phyloP scores from a whole-genome alignment of 2,329 filamentous ascomycete species.

The Colletotrichum theobromicola region DNA sequence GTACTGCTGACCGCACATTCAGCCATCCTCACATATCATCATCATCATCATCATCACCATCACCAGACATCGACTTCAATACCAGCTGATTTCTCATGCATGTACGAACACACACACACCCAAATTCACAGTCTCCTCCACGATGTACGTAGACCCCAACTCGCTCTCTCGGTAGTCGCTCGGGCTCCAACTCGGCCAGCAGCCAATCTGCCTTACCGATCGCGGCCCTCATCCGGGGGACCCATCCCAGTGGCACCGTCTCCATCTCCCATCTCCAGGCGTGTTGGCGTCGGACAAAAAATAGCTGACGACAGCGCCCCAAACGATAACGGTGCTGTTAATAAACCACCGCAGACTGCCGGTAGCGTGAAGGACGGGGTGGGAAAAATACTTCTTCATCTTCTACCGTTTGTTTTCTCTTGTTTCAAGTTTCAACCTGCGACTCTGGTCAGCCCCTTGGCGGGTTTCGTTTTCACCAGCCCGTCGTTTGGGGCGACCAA shows the following conservation, averaged over 20 bases:
- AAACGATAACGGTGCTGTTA: not conserved
- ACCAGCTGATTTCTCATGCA: not conserved
- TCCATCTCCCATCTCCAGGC: not conserved
- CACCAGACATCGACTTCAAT: not conserved
- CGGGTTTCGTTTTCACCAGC: slow-evolving; percentile 8
- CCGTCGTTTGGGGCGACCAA: not conserved
- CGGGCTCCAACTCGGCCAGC: not conserved
- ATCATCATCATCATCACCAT: not conserved
- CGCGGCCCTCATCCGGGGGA: not conserved
- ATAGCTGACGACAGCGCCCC: not conserved
- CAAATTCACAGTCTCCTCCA: not conserved
- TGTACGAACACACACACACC: not conserved
- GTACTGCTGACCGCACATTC: not conserved
- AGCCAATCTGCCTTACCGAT: slow-evolving; percentile 5
- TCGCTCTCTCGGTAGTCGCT: not conserved
- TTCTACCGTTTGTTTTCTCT: slow-evolving; percentile 1
- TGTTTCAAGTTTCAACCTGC: slow-evolving; percentile 19
- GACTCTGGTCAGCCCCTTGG: slow-evolving; percentile 4
- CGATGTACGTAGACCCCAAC: not conserved
- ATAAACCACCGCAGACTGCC: not conserved
- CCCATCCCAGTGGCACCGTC: not conserved
- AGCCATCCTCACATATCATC: not conserved
- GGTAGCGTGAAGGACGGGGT: not conserved
- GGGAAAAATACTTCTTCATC: not conserved
- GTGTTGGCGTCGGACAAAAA: not conserved